Base-by-base conservation (phyloP, 345 rosid genomes). In the Aquilaria malaccensis region DNA sequence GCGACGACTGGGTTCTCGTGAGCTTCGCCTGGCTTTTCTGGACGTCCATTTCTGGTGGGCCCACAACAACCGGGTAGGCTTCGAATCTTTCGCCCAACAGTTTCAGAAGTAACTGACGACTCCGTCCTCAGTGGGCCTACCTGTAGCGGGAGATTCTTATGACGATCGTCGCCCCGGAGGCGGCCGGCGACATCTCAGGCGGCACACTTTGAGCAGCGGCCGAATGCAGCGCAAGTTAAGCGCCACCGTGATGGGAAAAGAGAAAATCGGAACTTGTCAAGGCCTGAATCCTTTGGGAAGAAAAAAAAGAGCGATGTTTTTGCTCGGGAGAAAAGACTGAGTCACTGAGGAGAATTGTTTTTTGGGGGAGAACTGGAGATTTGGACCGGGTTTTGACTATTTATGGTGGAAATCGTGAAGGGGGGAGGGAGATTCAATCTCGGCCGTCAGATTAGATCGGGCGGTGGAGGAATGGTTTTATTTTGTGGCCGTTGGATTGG, bases 1-100 rank as follows among this genome's bases (percentile, higher is more conserved):
- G 88, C 51, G 95, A 87, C 2, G 99, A 94, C 53, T 85, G 81
- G 0, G 91, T 89, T 57, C 95, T 72, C 59, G 95, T 85, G 0
- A 90, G 86, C 88, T 82, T 82, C 55, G 77, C 61, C 70, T 81
- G 88, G 72, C 82, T 66, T 70, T 76, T 83, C 61, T 71, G 76
- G 50, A 82, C 81, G 48, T 87, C 96, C 98, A 85, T 87, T 70
- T 56, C 9, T 2, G 43, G 56, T 11, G 33, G 30, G 47, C 61
- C 58, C 52, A 45, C 67, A 52, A 22, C 33, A 56, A 6, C 33
- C 49, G 13, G 14, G 22, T 2, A 56, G 49, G 67, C 72, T 70
- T 61, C 56, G 12, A 72, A 68, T 51, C 41, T 13, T 30, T 10
- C 52, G 50, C 59, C 41, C 37, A 37, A 37, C 43, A 3, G 43